Conservation (phyloP, 495 filamentous ascomycete genomes). For the Podospora didyma region DNA sequence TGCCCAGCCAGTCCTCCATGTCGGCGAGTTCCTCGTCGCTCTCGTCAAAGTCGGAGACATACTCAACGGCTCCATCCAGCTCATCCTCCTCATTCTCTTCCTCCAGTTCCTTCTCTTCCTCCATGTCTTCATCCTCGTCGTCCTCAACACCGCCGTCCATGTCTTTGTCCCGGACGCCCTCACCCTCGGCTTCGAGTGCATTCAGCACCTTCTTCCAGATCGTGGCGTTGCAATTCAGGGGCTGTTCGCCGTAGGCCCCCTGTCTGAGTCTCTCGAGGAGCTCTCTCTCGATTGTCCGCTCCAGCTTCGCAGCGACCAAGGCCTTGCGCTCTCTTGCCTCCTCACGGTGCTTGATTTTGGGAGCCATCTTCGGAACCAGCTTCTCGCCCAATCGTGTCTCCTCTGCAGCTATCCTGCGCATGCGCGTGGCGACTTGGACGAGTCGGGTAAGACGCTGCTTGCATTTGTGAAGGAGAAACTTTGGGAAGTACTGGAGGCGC, state of each 20-base stretch:
- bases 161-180: constrained; percentile 81
- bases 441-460: constrained; percentile 94
- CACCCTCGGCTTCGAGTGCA: constrained; percentile 80
- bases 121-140: constrained; percentile 68
- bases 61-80: constrained; percentile 75
- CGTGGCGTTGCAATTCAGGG: constrained; percentile 85
- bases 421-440: constrained; percentile 88
- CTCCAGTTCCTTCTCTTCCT: constrained; percentile 61
- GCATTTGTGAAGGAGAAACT: constrained; percentile 93
- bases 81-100: constrained; percentile 61
- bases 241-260: constrained; percentile 91
- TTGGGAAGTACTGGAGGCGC: constrained; percentile 90
- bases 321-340: constrained; percentile 92
- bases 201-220: constrained; percentile 98
- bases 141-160: constrained; percentile 80
- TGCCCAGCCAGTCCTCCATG: constrained; percentile 48
- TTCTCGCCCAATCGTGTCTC: constrained; percentile 88
- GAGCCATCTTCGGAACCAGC: constrained; percentile 84
- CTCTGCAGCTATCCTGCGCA: constrained; percentile 77
- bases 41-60: constrained; percentile 62
- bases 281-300: constrained; percentile 93
- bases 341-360: constrained; percentile 86
- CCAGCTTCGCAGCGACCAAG: constrained; percentile 88
- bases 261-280: constrained; percentile 86
- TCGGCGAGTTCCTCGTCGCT: constrained; percentile 51